Evolutionary conservation across 1,284 basidiomycete species (phyloP).

Genomic region (Golubevia pallescens): DNA sequence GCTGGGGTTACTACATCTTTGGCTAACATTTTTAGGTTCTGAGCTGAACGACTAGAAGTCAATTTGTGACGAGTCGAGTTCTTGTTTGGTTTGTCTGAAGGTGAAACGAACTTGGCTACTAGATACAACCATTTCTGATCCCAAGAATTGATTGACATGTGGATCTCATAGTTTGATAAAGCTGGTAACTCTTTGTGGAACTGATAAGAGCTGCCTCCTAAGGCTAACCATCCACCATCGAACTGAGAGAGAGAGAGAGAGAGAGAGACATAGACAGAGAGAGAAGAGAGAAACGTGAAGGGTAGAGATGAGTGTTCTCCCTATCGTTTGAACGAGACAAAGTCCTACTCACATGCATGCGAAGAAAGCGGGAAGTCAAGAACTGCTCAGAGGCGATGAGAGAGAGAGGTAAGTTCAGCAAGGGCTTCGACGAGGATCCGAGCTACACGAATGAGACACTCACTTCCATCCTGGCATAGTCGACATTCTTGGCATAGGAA

Average conservation of each 20-base stretch:
- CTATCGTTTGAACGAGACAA: too few species aligned
- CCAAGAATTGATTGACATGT: slow-evolving; percentile 30
- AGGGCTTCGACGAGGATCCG: too few species aligned
- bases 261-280: too few species aligned
- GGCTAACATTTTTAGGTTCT: background rate
- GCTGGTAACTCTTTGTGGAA: slow-evolving; percentile 42
- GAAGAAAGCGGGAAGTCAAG: background rate
- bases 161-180: slow-evolving; percentile 28
- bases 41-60: too few species aligned
- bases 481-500: slow-evolving; percentile 32
- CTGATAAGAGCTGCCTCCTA: slow-evolving; percentile 31
- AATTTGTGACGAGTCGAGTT: too few species aligned
- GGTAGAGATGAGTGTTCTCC: background rate
- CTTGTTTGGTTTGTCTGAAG: too few species aligned
- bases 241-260: slow-evolving; percentile 5
- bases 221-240: slow-evolving; percentile 31
- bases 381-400: slow-evolving; percentile 23
- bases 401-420: slow-evolving; percentile 18
- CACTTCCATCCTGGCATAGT: slow-evolving; percentile 26
- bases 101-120: too few species aligned
- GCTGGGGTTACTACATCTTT: slow-evolving; percentile 1
- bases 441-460: too few species aligned
- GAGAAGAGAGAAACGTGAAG: background rate
- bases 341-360: slow-evolving; percentile 1
- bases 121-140: slow-evolving; percentile 47